Evolutionary conservation across 1,284 basidiomycete genomes (phyloP).

Genomic region (Moesziomyces sp.): DNA sequence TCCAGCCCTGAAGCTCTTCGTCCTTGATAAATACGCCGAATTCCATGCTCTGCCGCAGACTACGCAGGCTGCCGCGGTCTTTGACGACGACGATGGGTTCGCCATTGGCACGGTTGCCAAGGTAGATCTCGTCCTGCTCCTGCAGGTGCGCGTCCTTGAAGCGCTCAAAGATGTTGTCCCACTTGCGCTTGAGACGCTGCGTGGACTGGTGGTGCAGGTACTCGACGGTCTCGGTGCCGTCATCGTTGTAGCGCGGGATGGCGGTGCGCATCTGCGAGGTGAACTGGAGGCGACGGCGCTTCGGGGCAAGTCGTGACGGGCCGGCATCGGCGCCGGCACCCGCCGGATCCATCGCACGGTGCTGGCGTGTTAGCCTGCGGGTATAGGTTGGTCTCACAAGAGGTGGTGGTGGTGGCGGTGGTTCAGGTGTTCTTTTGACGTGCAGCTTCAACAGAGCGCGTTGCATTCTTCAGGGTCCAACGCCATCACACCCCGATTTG

Average conservation of each 20-base stretch:
- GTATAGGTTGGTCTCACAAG: not conserved
- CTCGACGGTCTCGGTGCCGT: constrained; percentile 59
- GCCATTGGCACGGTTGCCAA: constrained; percentile 51
- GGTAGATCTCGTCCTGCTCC: constrained; percentile 64
- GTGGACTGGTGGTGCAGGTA: constrained; percentile 58
- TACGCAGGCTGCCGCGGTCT: constrained; percentile 57
- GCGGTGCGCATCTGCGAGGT: constrained; percentile 34
- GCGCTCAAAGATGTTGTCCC: constrained; percentile 63
- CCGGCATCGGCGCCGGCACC: constrained; percentile 14
- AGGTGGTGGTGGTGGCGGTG: no score
- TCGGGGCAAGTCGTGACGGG: constrained; percentile 24
- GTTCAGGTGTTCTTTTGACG: not conserved
- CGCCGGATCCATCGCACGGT: constrained; percentile 9
- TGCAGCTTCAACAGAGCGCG: not conserved
- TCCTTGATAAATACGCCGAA: constrained; percentile 64
- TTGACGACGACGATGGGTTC: constrained; percentile 55
- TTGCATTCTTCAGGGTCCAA: not conserved
- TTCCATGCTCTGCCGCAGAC: constrained; percentile 41
- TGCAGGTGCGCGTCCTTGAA: constrained; percentile 64
- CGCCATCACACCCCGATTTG: not conserved
- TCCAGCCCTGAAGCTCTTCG: constrained; percentile 54
- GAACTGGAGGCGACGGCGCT: constrained; percentile 46
- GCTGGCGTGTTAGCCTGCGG: no score
- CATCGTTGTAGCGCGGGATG: constrained; percentile 49
- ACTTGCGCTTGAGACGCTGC: constrained; percentile 59